A percentile compares a stretch with the other conserved stretches of the same genome.
Conservation (phyloP, 345 rosid genomes). For the Camelina hispida region DNA sequence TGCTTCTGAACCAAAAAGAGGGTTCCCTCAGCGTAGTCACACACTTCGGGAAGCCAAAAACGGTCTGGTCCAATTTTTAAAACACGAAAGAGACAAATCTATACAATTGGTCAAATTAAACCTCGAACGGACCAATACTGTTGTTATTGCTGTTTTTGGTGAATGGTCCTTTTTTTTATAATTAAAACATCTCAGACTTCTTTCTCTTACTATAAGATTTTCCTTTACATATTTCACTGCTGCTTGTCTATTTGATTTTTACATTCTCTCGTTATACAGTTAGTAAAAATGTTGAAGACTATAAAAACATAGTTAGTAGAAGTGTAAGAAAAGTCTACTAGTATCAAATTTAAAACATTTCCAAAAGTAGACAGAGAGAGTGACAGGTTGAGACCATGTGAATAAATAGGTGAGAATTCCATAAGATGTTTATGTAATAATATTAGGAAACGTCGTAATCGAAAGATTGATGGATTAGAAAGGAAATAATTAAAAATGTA, state of each 20-base stretch:
- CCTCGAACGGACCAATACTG: slow-evolving; percentile 48
- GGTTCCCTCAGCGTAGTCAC: slow-evolving; percentile 25
- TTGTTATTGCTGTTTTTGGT: slow-evolving; percentile 45
- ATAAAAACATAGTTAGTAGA: slow-evolving; percentile 39
- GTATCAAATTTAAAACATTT: slow-evolving; percentile 25
- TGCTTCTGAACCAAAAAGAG: slow-evolving; percentile 31
- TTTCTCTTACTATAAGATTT: slow-evolving; percentile 8
- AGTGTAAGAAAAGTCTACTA: slow-evolving; percentile 39
- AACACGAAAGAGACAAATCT: slow-evolving; percentile 47
- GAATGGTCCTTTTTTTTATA: slow-evolving; percentile 39
- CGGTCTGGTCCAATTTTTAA: slow-evolving; percentile 40
- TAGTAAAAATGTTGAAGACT: background rate
- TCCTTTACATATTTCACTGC: background rate
- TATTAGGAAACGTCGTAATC: slow-evolving; percentile 33
- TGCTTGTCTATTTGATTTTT: background rate
- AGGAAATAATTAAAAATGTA: slow-evolving; percentile 10
- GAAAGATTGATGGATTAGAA: slow-evolving; percentile 17
- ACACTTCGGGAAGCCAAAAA: slow-evolving; percentile 44
- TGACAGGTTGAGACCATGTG: slow-evolving; percentile 39
- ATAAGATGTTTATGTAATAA: slow-evolving; percentile 4
- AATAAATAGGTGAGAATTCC: slow-evolving; percentile 21
- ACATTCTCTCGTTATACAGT: background rate
- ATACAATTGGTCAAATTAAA: slow-evolving; percentile 43
- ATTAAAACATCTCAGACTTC: slow-evolving; percentile 21
- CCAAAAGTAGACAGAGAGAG: slow-evolving; percentile 41